Conservation (phyloP, 805 yeast genomes). For the Candida corydali region DNA sequence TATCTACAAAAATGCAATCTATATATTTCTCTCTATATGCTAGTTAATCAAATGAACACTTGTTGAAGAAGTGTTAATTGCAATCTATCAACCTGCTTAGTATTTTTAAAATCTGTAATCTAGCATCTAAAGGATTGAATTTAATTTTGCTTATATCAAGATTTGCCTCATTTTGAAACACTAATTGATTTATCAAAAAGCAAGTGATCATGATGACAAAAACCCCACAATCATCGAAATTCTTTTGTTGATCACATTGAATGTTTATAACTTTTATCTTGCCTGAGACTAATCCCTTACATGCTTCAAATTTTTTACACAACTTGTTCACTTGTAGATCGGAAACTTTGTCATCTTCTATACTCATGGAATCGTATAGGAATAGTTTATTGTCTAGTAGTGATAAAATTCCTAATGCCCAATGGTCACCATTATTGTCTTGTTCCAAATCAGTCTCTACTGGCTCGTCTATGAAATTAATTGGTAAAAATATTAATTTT, state of each 20-base stretch:
- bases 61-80: too few relatives aligned
- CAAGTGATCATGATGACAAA: conserved; percentile 36
- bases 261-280: conserved; percentile 23
- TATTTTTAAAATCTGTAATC: conserved; percentile 36
- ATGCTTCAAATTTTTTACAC: conserved; percentile 16
- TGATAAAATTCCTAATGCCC: conserved; percentile 62
- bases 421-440: conserved; percentile 69
- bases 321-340: conserved; percentile 22
- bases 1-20: conserved; percentile 26
- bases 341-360: conserved; percentile 20
- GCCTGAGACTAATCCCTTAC: conserved; percentile 18
- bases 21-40: too few relatives aligned
- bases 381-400: conserved; percentile 44
- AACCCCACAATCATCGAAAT: conserved; percentile 67
- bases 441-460: conserved; percentile 33
- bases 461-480: conserved; percentile 60
- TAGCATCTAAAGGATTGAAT: conserved; percentile 46
- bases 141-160: conserved; percentile 37
- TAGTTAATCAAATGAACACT: conserved; percentile 19
- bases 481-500: conserved; percentile 59
- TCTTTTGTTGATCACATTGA: conserved; percentile 56
- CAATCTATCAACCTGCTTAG: conserved; percentile 15
- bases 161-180: conserved; percentile 22
- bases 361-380: conserved; percentile 58
- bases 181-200: conserved; percentile 25